Conservation (phyloP, 2,329 filamentous ascomycete genomes). For the Myotisia sp. region DNA sequence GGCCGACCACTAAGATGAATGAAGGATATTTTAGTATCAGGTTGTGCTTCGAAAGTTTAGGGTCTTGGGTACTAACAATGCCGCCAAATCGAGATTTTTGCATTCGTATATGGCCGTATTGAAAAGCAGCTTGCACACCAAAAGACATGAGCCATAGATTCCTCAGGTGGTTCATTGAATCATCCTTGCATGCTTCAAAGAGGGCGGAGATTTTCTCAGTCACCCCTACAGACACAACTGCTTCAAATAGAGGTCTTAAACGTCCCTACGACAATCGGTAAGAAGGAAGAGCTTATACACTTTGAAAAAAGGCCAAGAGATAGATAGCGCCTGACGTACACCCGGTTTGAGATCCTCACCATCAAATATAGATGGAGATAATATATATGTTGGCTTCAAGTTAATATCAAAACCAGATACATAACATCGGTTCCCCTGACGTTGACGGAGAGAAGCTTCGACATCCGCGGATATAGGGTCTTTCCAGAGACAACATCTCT, state of each 20-base stretch:
- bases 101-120: not conserved
- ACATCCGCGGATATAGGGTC: constrained; percentile 1
- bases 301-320: not conserved
- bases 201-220: constrained; percentile 4
- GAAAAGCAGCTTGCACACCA: not conserved
- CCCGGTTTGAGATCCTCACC: constrained; percentile 3
- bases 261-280: constrained; percentile 1
- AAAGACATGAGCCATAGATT: constrained; percentile 9
- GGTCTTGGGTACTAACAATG: not conserved
- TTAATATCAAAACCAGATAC: constrained; percentile 4
- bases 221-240: constrained; percentile 3
- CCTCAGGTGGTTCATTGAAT: constrained; percentile 3
- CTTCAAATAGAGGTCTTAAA: constrained; percentile 7
- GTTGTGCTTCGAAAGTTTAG: too few relatives aligned
- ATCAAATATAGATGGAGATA: constrained; percentile 7
- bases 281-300: too few relatives aligned
- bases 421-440: constrained; percentile 6
- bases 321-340: constrained; percentile 1
- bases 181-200: constrained; percentile 2
- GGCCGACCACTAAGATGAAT: not conserved
- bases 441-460: constrained; percentile 2
- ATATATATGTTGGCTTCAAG: constrained; percentile 5
- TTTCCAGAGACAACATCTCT: too few relatives aligned
- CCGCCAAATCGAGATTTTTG: not conserved
- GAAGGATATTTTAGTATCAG: not conserved